Evolutionary conservation across 2,329 filamentous ascomycete genomes (phyloP).

Genomic region (Verticillium tricorpus): DNA sequence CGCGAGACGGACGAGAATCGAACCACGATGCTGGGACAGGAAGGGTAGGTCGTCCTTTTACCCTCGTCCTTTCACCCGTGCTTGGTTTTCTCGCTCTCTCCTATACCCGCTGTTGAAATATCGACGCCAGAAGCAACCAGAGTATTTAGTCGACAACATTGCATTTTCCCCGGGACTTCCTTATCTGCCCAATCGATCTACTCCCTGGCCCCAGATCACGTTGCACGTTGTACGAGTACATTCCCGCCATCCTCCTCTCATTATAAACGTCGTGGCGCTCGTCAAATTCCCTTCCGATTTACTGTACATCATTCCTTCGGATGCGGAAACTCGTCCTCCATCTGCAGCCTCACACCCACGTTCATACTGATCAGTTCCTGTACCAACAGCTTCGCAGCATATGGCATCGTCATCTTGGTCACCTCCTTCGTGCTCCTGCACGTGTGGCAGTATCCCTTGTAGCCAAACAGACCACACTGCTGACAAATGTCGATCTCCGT

Average conservation of each 20-base stretch:
- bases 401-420: conserved; percentile 92
- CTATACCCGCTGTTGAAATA: too few relatives aligned
- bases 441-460: conserved; percentile 89
- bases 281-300: not conserved
- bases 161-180: too few relatives aligned
- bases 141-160: too few relatives aligned
- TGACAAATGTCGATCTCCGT: conserved; percentile 93
- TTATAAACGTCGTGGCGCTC: not conserved
- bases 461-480: conserved; percentile 90
- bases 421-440: conserved; percentile 83
- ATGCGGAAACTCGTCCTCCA: conserved; percentile 90
- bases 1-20: not conserved
- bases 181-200: too few relatives aligned
- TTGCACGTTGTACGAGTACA: not conserved
- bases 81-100: too few relatives aligned
- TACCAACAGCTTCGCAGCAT: conserved; percentile 91
- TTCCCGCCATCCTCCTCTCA: not conserved
- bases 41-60: too few relatives aligned
- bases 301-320: conserved; percentile 22
- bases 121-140: too few relatives aligned
- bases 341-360: conserved; percentile 83
- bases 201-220: not conserved
- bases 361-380: conserved; percentile 99
- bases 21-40: not conserved
- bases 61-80: too few relatives aligned